Evolutionary conservation across 768 basidiomycete species (phyloP), one percentile per base, ranked within the genome.

Genomic region (Russula foetens): DNA sequence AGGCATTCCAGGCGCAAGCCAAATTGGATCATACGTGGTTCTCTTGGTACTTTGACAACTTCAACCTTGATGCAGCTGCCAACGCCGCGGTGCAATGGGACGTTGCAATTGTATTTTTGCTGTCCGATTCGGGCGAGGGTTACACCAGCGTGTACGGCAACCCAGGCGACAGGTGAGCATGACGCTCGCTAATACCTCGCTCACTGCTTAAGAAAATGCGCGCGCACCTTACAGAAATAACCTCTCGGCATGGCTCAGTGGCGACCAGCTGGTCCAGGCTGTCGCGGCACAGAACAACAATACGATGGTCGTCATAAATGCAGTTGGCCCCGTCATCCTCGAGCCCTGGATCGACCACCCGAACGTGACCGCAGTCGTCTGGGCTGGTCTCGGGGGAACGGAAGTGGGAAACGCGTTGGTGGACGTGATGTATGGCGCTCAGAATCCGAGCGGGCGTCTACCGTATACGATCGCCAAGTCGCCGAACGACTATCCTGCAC

Each of bases 81-180:
- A 38, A 26, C 28, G 59, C 51, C 8, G 70, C 69, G 4, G 31
- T 63, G 11, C 59, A 67, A 44, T 78, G 79, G 62, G 83, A 84
- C 21, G 85, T 84, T 8, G 85, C 86, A 0, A 76, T 93, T 24
- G 90, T 93, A 4, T 91, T 92, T 71, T 75, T 92, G 63, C 81
- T 82, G 54, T 78, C 88, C 0, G 85, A 92, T 68, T 89, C 88
- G 5, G 92, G 91, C 21, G 91, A 93, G 72, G 81, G 75, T 9
- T 88, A 87, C 67, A 84, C 88, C 63, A 83, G 80, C 15, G 84
- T 88, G 21, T 86, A 88, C 61, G 86, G 84, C 7, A 91, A 89
- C 65, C 75, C 76, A 45, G 88, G 88, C 26, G 88, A 91, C 68
- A 74, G 85, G 24, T 47, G 53, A 6, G 55, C n/a, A n/a, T n/a